Base-by-base conservation (phyloP, 2,329 filamentous ascomycete species). In the Microdochium trichocladiopsis region DNA sequence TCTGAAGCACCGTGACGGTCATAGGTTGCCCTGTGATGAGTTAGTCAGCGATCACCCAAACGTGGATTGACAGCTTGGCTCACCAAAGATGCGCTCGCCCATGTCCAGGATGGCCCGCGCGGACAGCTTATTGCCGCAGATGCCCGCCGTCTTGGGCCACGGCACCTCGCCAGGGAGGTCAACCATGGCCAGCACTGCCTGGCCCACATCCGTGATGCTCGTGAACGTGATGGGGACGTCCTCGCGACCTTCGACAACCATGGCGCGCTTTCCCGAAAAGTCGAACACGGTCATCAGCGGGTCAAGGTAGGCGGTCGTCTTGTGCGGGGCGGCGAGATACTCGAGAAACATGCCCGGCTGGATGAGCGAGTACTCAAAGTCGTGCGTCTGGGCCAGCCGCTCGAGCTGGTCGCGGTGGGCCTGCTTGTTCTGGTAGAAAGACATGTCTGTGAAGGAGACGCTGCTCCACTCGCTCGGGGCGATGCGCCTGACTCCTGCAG, bases 401-500 rank as follows among this genome's bases (percentile, higher is more conserved):
- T 66, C 56, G 0, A 85, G 68, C 58, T 84, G 83, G 16, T 71
- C 58, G 2, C 73, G 70, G 6, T 76, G 72, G 3, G 65, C 61
- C n/a, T 67, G 66, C 57, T 86, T 86, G 52, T 72, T 73, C 0
- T 62, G 59, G 60, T 76, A 84, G 66, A 72, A 78, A 1, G 72
- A 63, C 53, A 80, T 69, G 14, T 72, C 52, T 50, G 16, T 22
- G 45, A 49, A 50, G 12, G 25, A 25, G 41, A 60, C 63, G 74
- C 65, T 66, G 22, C 61, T 67, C 56, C 76, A 87, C 57, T 88
- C 84, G 33, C 79, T 80, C 2, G 83, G 81, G 1, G 84, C 74
- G 61, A 83, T 84, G 6, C 81, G 74, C 57, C 77, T 76, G 5
- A 87, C 82, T 1, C 81, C 79, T 1, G 81, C 82, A 2, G 69